Evolutionary conservation across 352 stramenopile genomes (phyloP), one percentile per base, ranked within the genome.

Genomic region (Globisporangium alternatum): DNA sequence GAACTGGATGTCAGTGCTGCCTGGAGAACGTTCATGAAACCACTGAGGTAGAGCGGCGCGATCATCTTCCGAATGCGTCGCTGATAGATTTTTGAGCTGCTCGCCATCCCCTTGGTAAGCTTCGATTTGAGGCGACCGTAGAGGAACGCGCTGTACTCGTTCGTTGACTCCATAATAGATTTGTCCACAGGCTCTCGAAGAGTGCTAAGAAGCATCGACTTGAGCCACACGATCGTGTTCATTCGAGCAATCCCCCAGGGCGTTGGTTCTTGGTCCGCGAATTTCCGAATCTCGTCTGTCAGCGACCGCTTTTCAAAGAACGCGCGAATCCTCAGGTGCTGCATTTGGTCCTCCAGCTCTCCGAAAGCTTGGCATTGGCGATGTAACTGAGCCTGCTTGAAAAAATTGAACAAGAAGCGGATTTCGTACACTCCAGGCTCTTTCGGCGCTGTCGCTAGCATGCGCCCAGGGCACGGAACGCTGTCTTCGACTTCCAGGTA

Each of bases 351-450:
- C 69, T 88, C 79, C 0, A 88, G 70, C 4, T 74, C 61, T 1
- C 79, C 77, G 64, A 86, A 86, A 2, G 78, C 68, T 66, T 88
- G 79, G 55, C 79, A 88, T 37, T 83, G 75, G 4, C 79, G 75
- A 70, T 88, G 79, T 0, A 88, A 54, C 35, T 83, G 71, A 5
- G 75, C 77, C 25, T 83, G 67, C 55, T 83, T 82, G 55, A 86
- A 88, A 51, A 85, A 86, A 53, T 88, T 88, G 63, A 86, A 83
- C 28, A 88, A 57, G 66, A 88, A 88, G 0, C 77, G 79, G 21
- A 88, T 78, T 56, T 88, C 79, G 63, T 88, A 88, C 28, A 88
- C 71, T 1, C 79, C 79, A 2, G 77, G 75, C 33, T 88, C 77
- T 8, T 62, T 67, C 12, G 79, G 77, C 0, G 77, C 71, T 12